These are phyloP conservation scores for Penicillium antarcticum DNA, from an alignment of 495 filamentous ascomycete genomes.

Conservation along the genomic window DNA sequence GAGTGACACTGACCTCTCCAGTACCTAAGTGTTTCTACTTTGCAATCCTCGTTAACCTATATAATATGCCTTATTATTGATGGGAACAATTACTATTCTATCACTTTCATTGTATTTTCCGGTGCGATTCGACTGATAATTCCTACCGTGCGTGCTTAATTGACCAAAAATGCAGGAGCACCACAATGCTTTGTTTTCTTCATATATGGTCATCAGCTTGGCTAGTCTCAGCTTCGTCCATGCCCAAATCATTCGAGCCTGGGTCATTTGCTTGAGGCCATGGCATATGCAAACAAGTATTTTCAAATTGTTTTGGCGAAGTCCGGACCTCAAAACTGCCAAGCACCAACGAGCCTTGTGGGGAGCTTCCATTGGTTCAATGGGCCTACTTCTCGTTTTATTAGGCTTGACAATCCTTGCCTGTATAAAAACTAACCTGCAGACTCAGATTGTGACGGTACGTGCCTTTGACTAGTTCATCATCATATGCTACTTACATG, in stretches of 20 bases:
- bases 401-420: slow-evolving; percentile 10
- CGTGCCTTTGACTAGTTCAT: slow-evolving; percentile 3
- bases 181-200: slow-evolving; percentile 5
- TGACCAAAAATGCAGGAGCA: slow-evolving; percentile 8
- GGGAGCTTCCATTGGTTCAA: slow-evolving; percentile 7
- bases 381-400: slow-evolving; percentile 1
- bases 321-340: slow-evolving; percentile 3
- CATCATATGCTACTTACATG: slow-evolving; percentile 4
- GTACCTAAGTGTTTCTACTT: slow-evolving; percentile 10
- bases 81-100: slow-evolving; percentile 7
- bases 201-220: slow-evolving; percentile 3
- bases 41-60: slow-evolving; percentile 5
- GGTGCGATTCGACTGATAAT: slow-evolving; percentile 3
- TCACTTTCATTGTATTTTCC: slow-evolving; percentile 7
- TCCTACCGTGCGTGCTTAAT: neutral
- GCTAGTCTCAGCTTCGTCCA: slow-evolving; percentile 4
- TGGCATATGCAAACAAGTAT: slow-evolving; percentile 6
- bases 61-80: slow-evolving; percentile 10
- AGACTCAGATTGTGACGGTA: slow-evolving; percentile 9
- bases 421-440: slow-evolving; percentile 6
- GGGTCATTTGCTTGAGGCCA: slow-evolving; percentile 5
- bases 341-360: slow-evolving; percentile 6
- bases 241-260: slow-evolving; percentile 4
- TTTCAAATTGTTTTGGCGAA: slow-evolving; percentile 4
- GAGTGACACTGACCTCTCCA: slow-evolving; percentile 5